phyloP scores from a whole-genome alignment of 441 rosid genomes.

The Melastoma candidum region DNA sequence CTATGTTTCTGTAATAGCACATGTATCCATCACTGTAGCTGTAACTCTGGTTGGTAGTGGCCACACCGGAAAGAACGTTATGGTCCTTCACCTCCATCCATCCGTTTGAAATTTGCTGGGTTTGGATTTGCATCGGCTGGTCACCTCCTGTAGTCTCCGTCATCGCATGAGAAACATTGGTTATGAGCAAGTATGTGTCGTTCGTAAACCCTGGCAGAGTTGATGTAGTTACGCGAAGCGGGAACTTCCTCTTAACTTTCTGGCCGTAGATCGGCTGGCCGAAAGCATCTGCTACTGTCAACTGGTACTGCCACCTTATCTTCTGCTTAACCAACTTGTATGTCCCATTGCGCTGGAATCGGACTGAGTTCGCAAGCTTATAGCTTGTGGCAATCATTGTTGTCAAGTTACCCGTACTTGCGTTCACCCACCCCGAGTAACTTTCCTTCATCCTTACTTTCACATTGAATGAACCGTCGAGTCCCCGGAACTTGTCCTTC shows the following conservation, averaged over 20 bases:
- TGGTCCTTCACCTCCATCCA: slow-evolving; percentile 78
- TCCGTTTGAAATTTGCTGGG: slow-evolving; percentile 45
- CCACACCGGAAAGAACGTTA: slow-evolving; percentile 43
- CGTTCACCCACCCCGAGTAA: slow-evolving; percentile 59
- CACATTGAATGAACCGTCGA: slow-evolving; percentile 54
- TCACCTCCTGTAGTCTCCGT: slow-evolving; percentile 26
- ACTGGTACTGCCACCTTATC: slow-evolving; percentile 26
- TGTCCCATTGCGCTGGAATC: slow-evolving; percentile 34
- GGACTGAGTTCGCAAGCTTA: slow-evolving; percentile 30
- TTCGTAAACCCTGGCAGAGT: slow-evolving; percentile 32
- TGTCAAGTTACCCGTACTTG: slow-evolving; percentile 55
- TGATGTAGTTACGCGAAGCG: slow-evolving; percentile 40
- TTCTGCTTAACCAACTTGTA: slow-evolving; percentile 39
- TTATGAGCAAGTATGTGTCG: slow-evolving; percentile 30
- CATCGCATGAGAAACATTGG: slow-evolving; percentile 54
- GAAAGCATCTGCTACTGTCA: slow-evolving; percentile 27
- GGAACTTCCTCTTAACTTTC: slow-evolving; percentile 26
- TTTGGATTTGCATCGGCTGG: slow-evolving; percentile 18
- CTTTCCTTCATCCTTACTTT: slow-evolving; percentile 37
- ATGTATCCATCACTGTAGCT: slow-evolving; percentile 27
- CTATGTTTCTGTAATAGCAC: slow-evolving; percentile 42
- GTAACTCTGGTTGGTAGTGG: slow-evolving; percentile 40
- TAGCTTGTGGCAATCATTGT: slow-evolving; percentile 29
- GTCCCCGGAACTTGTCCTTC: slow-evolving; percentile 26
- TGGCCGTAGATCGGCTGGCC: slow-evolving; percentile 21